Percentiles rank a stretch among this genome's conserved stretches.
Evolutionary conservation across 2,329 filamentous ascomycete species (phyloP).

Genomic region (Pseudogymnoascus sp.): DNA sequence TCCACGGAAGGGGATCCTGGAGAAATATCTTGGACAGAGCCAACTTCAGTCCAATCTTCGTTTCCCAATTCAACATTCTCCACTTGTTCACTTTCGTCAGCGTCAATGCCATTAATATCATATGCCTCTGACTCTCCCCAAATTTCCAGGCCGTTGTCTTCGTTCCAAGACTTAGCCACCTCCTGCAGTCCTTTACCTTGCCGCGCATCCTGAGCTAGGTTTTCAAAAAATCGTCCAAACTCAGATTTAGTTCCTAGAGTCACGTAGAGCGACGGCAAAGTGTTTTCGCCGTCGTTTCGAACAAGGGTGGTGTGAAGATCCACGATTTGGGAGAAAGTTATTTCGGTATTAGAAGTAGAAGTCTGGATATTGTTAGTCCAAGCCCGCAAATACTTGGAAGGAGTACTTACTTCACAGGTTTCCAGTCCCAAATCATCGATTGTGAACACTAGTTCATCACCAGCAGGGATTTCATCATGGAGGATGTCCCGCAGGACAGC

Average conservation of each 20-base stretch:
- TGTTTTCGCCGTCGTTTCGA: conserved; percentile 42
- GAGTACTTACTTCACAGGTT: conserved; percentile 46
- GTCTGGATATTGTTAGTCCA: conserved; percentile 34
- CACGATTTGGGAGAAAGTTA: conserved; percentile 50
- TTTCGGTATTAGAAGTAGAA: conserved; percentile 39
- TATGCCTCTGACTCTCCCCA: conserved; percentile 9
- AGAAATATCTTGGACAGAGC: neutral
- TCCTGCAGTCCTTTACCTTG: conserved; percentile 45
- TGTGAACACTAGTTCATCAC: conserved; percentile 49
- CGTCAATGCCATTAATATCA: neutral
- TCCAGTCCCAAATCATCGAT: conserved; percentile 48
- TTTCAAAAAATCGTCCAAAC: conserved; percentile 44
- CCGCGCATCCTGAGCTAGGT: conserved; percentile 44
- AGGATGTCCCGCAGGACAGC: conserved; percentile 47
- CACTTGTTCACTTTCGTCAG: conserved; percentile 19
- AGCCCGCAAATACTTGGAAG: neutral
- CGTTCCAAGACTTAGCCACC: conserved; percentile 19
- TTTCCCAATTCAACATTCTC: conserved; percentile 14
- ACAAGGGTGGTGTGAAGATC: conserved; percentile 52
- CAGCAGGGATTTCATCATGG: conserved; percentile 45
- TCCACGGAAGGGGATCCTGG: neutral
- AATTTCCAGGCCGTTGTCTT: neutral
- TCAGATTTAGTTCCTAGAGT: conserved; percentile 46
- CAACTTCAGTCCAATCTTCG: neutral
- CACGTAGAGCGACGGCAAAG: conserved; percentile 50